A percentile compares a stretch with the other conserved stretches of the same genome.
These are phyloP conservation scores for Spizellomyces punctatus DNA, from an alignment of 192 early-diverging fungal species.

Conservation along the genomic window DNA sequence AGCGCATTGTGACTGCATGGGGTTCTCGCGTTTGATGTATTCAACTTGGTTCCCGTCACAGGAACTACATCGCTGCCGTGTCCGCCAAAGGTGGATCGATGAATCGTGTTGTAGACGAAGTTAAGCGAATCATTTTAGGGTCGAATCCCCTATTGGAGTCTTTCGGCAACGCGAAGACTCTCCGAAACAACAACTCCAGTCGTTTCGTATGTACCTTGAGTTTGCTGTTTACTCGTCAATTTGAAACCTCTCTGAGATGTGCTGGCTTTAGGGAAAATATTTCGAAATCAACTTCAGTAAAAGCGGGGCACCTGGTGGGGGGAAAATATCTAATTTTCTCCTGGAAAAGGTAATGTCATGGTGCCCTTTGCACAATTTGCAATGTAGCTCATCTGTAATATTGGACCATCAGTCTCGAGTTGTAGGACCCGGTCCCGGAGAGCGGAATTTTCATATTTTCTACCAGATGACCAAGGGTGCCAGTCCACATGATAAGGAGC, in stretches of 20 bases:
- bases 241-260: background rate
- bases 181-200: slow-evolving; percentile 98
- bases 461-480: slow-evolving; percentile 51
- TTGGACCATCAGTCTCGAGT: slow-evolving; percentile 72
- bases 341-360: slow-evolving; percentile 78
- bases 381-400: background rate
- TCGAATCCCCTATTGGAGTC: slow-evolving; percentile 97
- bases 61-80: slow-evolving; percentile 98
- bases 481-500: slow-evolving; percentile 41
- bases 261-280: slow-evolving; percentile 82
- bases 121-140: slow-evolving; percentile 98
- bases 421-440: slow-evolving; percentile 88
- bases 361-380: background rate
- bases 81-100: slow-evolving; percentile 71
- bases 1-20: background rate
- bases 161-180: slow-evolving; percentile 98
- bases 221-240: background rate
- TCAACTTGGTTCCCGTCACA: slow-evolving; percentile 30
- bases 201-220: slow-evolving; percentile 72
- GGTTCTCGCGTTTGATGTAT: background rate
- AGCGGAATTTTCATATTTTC: slow-evolving; percentile 99
- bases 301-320: slow-evolving; percentile 92
- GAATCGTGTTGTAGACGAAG: slow-evolving; percentile 79
- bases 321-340: slow-evolving; percentile 96
- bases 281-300: slow-evolving; percentile 97